A percentile compares a stretch with the other conserved stretches of the same genome.
Evolutionary conservation across 1,284 basidiomycete species (phyloP).

Genomic region (Ustilago lituana): DNA sequence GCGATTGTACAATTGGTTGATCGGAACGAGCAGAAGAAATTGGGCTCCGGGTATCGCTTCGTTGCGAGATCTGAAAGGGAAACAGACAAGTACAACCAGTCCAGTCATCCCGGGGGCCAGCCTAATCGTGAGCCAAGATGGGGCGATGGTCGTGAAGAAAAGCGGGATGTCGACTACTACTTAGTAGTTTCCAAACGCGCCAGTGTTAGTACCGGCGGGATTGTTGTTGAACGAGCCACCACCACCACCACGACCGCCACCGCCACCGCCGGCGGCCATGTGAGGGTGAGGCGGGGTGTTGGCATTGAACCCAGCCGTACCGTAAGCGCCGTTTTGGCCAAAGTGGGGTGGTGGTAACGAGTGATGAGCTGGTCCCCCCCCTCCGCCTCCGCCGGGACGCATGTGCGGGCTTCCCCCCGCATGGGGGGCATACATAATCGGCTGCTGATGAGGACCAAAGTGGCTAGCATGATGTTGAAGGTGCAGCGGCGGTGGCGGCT

Average conservation of each 20-base stretch:
- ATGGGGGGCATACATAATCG: conserved; percentile 9
- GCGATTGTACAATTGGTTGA: too few species aligned
- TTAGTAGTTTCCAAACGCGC: conserved; percentile 22
- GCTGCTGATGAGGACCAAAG: conserved; percentile 14
- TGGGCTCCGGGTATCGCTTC: too few species aligned
- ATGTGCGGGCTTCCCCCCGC: conserved; percentile 9
- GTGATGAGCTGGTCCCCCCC: neutral
- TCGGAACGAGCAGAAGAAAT: too few species aligned
- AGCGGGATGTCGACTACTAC: too few species aligned
- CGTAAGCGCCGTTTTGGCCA: conserved; percentile 5
- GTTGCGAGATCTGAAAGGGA: too few species aligned
- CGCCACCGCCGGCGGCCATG: conserved; percentile 13
- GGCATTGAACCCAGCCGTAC: conserved; percentile 8
- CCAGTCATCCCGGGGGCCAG: too few species aligned
- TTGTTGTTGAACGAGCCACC: too few species aligned
- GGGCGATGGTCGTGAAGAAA: too few species aligned
- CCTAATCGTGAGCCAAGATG: too few species aligned
- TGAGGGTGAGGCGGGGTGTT: conserved; percentile 15
- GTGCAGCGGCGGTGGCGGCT: conserved; percentile 4
- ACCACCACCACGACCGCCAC: conserved; percentile 2
- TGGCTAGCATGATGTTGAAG: conserved; percentile 13
- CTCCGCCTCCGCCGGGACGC: neutral
- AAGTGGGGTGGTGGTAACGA: conserved; percentile 33
- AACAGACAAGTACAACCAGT: too few species aligned
- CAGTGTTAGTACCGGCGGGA: too few species aligned